phyloP scores from a whole-genome alignment of 192 early-diverging fungal species.

The Umbelopsis sp. region DNA sequence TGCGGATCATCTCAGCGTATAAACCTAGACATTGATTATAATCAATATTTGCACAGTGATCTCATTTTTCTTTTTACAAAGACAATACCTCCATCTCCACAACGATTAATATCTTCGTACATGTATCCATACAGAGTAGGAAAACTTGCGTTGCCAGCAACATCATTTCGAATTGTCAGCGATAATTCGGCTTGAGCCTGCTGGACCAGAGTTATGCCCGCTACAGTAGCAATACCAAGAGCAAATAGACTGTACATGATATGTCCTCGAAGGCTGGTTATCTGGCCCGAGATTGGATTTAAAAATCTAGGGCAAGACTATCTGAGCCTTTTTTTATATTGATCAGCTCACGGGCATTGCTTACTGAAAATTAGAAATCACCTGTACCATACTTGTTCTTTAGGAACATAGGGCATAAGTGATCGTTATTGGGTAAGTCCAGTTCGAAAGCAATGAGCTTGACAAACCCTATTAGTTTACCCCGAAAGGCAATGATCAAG shows the following conservation, averaged over 20 bases:
- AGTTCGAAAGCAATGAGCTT: too few relatives aligned
- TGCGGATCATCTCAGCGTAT: slow-evolving; percentile 29
- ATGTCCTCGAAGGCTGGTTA: too few relatives aligned
- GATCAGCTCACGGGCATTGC: too few relatives aligned
- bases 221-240: neutral
- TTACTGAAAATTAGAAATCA: too few relatives aligned
- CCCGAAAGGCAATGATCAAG: too few relatives aligned
- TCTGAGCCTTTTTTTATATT: too few relatives aligned
- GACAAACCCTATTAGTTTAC: too few relatives aligned
- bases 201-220: neutral
- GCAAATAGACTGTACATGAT: neutral
- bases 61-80: neutral
- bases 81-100: slow-evolving; percentile 30
- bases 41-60: neutral
- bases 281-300: too few relatives aligned
- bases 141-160: slow-evolving; percentile 30
- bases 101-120: slow-evolving; percentile 35
- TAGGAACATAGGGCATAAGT: too few relatives aligned
- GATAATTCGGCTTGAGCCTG: slow-evolving; percentile 7
- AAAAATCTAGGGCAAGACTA: too few relatives aligned
- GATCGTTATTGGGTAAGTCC: too few relatives aligned
- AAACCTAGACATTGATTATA: neutral
- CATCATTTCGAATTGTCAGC: slow-evolving; percentile 24
- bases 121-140: slow-evolving; percentile 34
- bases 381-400: too few relatives aligned